Conservation (phyloP, 2,329 filamentous ascomycete genomes). For the Boeremia exigua region DNA sequence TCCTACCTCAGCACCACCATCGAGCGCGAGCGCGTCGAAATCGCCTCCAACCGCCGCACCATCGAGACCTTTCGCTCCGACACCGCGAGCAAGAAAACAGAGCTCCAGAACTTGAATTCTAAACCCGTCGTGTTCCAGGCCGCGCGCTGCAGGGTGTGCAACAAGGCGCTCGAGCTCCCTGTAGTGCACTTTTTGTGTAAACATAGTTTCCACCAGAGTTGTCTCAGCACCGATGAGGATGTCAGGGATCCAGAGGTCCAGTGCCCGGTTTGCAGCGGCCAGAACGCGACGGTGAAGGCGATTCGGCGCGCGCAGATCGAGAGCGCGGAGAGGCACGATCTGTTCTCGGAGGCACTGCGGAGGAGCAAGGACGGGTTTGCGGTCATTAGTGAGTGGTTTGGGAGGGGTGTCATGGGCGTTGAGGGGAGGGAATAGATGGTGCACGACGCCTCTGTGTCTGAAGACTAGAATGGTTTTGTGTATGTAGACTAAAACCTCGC, state of each 20-base stretch:
- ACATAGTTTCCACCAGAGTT: constrained; percentile 94
- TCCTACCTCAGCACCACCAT: constrained; percentile 89
- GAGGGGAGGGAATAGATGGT: constrained; percentile 33
- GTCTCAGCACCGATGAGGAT: constrained; percentile 71
- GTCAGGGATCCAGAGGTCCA: constrained; percentile 70
- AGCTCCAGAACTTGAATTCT: constrained; percentile 76
- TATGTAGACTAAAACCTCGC: too few species aligned
- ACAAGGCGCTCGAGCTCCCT: constrained; percentile 78
- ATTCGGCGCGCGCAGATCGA: constrained; percentile 87
- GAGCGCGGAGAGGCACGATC: constrained; percentile 82
- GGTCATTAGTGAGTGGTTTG: constrained; percentile 95
- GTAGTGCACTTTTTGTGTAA: constrained; percentile 97
- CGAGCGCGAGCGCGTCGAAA: constrained; percentile 84
- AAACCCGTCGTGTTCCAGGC: constrained; percentile 91
- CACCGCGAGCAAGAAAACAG: constrained; percentile 77
- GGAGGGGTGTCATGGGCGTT: constrained; percentile 82
- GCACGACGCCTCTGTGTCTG: too few species aligned
- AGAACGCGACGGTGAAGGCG: constrained; percentile 87
- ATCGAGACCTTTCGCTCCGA: constrained; percentile 85
- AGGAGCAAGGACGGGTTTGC: constrained; percentile 82
- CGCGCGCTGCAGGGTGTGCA: constrained; percentile 84
- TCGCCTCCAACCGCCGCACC: constrained; percentile 78
- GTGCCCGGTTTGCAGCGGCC: constrained; percentile 82
- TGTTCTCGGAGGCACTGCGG: constrained; percentile 83
- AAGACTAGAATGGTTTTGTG: too few species aligned